phyloP scores from a whole-genome alignment of 495 filamentous ascomycete species.

The Trichocladium uniseriatum region DNA sequence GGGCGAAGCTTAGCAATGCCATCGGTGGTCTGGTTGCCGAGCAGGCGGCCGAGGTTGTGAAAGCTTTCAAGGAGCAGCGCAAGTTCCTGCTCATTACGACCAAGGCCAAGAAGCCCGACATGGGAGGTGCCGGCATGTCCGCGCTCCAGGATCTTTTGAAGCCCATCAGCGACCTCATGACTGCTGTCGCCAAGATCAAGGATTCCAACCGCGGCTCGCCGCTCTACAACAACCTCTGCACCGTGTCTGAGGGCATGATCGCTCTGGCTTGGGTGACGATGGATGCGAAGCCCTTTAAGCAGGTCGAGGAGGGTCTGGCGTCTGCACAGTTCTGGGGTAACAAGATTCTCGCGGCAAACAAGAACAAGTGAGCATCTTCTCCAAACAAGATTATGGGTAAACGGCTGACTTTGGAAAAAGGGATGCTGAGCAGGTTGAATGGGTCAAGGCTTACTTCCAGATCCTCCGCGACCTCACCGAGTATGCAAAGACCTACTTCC shows the following conservation, averaged over 20 bases:
- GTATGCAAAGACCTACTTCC: conserved; percentile 74
- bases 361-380: conserved; percentile 63
- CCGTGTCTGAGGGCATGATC: conserved; percentile 81
- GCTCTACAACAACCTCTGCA: conserved; percentile 66
- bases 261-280: conserved; percentile 78
- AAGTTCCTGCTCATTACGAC: conserved; percentile 81
- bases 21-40: conserved; percentile 71
- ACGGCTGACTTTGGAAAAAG: conserved; percentile 28
- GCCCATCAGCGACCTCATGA: conserved; percentile 69
- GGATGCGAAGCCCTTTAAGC: conserved; percentile 68
- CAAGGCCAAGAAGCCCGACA: conserved; percentile 86
- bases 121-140: too few relatives aligned
- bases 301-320: conserved; percentile 65
- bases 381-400: background rate
- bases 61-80: conserved; percentile 68
- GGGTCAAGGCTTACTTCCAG: conserved; percentile 78
- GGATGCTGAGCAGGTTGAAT: conserved; percentile 70
- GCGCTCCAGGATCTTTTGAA: conserved; percentile 56
- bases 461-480: conserved; percentile 70
- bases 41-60: conserved; percentile 45
- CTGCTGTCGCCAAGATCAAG: conserved; percentile 63
- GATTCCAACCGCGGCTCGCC: conserved; percentile 66
- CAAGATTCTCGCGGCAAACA: conserved; percentile 76
- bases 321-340: conserved; percentile 88
- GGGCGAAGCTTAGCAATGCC: conserved; percentile 64